Evolutionary conservation across 192 early-diverging fungal species (phyloP).

Genomic region (Ambispora gerdemannii): DNA sequence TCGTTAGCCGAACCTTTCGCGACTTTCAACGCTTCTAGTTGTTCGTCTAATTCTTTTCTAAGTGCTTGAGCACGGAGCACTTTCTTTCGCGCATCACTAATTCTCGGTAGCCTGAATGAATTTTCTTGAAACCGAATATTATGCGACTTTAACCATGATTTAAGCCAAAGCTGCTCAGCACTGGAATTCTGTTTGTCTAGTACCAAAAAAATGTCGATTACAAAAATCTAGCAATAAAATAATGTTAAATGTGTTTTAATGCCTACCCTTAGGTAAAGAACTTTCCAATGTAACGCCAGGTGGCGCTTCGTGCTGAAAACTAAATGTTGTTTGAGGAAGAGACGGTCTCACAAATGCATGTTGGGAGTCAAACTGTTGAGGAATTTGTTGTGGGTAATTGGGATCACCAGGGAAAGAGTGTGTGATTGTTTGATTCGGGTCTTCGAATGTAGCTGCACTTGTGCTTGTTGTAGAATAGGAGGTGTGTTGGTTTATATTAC

Average conservation of each 20-base stretch:
- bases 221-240: not conserved
- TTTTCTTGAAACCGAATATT: not conserved
- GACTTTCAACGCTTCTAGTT: not conserved
- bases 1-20: not conserved
- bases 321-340: not conserved
- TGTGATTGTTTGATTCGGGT: too few species aligned
- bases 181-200: not conserved
- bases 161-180: constrained; percentile 15
- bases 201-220: not conserved
- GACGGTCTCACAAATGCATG: not conserved
- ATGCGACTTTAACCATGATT: constrained; percentile 11
- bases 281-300: not conserved
- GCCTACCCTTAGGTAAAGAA: not conserved
- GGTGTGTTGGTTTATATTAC: too few species aligned
- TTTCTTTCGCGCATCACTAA: not conserved
- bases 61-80: not conserved
- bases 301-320: not conserved
- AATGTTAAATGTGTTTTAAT: not conserved
- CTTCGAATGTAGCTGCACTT: too few species aligned
- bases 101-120: not conserved
- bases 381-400: too few species aligned
- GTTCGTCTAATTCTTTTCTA: not conserved
- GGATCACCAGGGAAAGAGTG: too few species aligned
- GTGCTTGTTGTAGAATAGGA: too few species aligned
- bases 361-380: too few species aligned